Percentiles rank a stretch among this genome's conserved stretches.
These are phyloP conservation scores for Xylariaceae sp. DNA, from an alignment of 2,329 filamentous ascomycete species.

Conservation along the genomic window DNA sequence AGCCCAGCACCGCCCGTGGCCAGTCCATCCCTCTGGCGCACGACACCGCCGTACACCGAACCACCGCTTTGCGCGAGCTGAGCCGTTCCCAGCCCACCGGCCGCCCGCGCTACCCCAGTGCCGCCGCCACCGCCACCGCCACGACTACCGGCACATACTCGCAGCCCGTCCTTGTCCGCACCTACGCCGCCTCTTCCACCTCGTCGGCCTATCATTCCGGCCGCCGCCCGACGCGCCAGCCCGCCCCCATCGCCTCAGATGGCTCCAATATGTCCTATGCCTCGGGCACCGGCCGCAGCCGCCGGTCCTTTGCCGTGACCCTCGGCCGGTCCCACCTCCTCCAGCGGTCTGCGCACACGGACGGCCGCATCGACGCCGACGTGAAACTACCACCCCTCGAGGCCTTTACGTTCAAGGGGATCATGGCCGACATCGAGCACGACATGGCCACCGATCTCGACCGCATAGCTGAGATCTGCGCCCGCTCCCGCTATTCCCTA, in stretches of 20 bases:
- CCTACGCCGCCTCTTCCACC: slow-evolving; percentile 49
- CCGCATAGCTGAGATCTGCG: slow-evolving; percentile 64
- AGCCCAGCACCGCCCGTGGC: slow-evolving; percentile 53
- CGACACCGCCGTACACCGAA: slow-evolving; percentile 52
- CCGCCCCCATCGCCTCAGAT: slow-evolving; percentile 21
- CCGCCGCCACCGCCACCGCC: slow-evolving; percentile 44
- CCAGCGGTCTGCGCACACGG: slow-evolving; percentile 32
- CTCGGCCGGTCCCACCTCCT: slow-evolving; percentile 43
- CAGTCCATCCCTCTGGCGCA: slow-evolving; percentile 54
- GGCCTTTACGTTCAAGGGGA: slow-evolving; percentile 62
- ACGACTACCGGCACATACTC: slow-evolving; percentile 49
- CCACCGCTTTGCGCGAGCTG: slow-evolving; percentile 57
- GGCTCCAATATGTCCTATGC: slow-evolving; percentile 20
- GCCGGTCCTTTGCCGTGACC: slow-evolving; percentile 37
- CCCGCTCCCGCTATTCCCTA: slow-evolving; percentile 59
- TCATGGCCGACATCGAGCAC: slow-evolving; percentile 54
- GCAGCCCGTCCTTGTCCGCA: slow-evolving; percentile 63
- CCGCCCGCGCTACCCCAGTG: slow-evolving; percentile 52
- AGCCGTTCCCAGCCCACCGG: slow-evolving; percentile 53
- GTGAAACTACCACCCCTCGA: slow-evolving; percentile 57
- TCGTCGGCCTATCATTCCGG: slow-evolving; percentile 26
- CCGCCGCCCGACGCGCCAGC: slow-evolving; percentile 28
- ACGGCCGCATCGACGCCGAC: slow-evolving; percentile 5
- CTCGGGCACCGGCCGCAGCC: slow-evolving; percentile 26
- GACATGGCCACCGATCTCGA: slow-evolving; percentile 58